Base-by-base conservation (phyloP, 495 filamentous ascomycete genomes). In the Aspergillus coremiiformis region DNA sequence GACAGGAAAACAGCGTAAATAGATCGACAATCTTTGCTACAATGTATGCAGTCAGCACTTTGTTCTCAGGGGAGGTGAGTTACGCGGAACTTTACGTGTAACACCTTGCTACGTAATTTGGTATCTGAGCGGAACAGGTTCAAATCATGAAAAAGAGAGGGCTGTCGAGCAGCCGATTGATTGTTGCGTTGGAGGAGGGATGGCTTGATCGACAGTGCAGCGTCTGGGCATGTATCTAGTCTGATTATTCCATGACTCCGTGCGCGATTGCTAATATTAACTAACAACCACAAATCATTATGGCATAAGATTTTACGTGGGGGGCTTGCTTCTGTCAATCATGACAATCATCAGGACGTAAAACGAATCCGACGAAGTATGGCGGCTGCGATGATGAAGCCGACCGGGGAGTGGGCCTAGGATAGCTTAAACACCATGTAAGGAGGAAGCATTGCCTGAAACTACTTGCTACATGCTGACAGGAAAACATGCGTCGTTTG, bases 271-370 rank as follows among this genome's bases (percentile, higher is more conserved):
- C 44, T 17, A 44, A 22, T 52, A 15, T 21, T 44, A 42, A 44
- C 14, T 44, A 52, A n/a, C n/a, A n/a, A n/a, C n/a, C n/a, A n/a
- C 24, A 46, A 24, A 35, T 37, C 12, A 23, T 14, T 35, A n/a
- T 52, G 39, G 49, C 15, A 9, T 37, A 41, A 3, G 14, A 12
- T 17, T 17, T n/a, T 45, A 27, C 4, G 8, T 8, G 24, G 4
- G 24, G 17, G 50, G 17, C 15, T 42, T 37, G 27, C 24, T 27
- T 39, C 27, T 52, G 42, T 44, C 50, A 45, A 46, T 52, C 30
- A 52, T 45, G 50, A 27, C 39, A 52, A 52, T 52, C 42, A 46
- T 46, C 6, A 14, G 43, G 30, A 37, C 19, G 14, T 10, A 35
- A 14, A 35, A 35, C 32, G 12, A 35, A 35, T 35, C 32, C 39